phyloP scores from a whole-genome alignment of 176 grass and related monocot genomes.

The Musa troglodytarum region DNA sequence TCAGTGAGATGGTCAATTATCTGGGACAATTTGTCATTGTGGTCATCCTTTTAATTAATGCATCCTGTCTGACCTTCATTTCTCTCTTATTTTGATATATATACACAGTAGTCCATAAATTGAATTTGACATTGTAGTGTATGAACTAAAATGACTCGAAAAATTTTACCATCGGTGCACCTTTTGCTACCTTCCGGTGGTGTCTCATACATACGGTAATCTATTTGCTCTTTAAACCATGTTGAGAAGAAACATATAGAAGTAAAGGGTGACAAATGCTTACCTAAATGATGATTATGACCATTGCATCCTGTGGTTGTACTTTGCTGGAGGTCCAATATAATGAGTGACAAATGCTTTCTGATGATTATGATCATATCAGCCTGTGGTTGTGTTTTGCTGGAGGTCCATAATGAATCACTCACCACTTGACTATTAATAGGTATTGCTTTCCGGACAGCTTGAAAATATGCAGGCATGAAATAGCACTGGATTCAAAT shows the following conservation, averaged over 20 bases:
- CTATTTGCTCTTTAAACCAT: too few relatives aligned
- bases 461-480: constrained; percentile 62
- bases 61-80: not conserved
- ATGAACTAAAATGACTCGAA: not conserved
- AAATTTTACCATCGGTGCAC: too few relatives aligned
- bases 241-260: too few relatives aligned
- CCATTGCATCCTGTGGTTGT: not conserved
- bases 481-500: constrained; percentile 73
- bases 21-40: too few relatives aligned
- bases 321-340: not conserved
- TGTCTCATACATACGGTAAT: too few relatives aligned
- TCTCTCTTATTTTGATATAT: not conserved
- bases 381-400: not conserved
- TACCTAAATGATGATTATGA: not conserved
- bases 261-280: too few relatives aligned
- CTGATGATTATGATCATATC: not conserved
- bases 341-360: too few relatives aligned
- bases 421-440: not conserved
- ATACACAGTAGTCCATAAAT: not conserved
- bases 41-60: not conserved
- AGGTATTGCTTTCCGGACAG: constrained; percentile 89
- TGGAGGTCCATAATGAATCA: not conserved
- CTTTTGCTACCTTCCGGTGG: too few relatives aligned
- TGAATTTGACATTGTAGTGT: not conserved
- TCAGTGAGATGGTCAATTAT: not conserved